A percentile compares a stretch with the other conserved stretches of the same genome.
Evolutionary conservation across 805 yeast genomes (phyloP).

Genomic region (Cyberlindnera maclurae): DNA sequence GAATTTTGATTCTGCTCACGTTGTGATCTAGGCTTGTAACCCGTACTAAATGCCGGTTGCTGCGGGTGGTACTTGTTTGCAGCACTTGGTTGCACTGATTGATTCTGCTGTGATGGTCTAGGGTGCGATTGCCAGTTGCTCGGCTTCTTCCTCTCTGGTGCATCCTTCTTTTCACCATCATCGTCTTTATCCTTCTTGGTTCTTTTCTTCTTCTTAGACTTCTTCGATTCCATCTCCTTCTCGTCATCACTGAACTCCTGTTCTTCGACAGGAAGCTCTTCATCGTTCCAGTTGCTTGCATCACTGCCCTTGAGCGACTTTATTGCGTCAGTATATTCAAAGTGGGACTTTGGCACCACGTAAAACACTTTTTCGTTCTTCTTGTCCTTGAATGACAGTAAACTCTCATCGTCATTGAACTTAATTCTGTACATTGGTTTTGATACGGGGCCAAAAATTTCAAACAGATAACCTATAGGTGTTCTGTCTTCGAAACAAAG

Average conservation of each 20-base stretch:
- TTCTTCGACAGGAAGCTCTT: conserved; percentile 87
- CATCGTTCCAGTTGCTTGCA: conserved; percentile 93
- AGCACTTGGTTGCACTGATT: neutral
- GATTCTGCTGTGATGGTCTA: neutral
- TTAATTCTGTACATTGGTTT: conserved; percentile 76
- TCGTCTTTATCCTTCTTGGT: conserved; percentile 18
- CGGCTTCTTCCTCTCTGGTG: conserved; percentile 1
- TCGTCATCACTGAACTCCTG: conserved; percentile 96
- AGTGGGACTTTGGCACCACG: conserved; percentile 76
- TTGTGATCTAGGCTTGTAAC: conserved; percentile 20
- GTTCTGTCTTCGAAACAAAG: conserved; percentile 69
- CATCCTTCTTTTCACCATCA: neutral
- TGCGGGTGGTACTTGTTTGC: neutral
- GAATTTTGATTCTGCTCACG: conserved; percentile 17
- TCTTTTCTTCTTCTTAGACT: conserved; percentile 38
- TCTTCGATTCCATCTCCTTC: conserved; percentile 66
- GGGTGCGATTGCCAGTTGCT: conserved; percentile 1
- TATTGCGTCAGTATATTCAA: conserved; percentile 67
- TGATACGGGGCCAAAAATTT: conserved; percentile 84
- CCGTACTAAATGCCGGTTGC: conserved; percentile 2
- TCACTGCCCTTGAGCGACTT: conserved; percentile 78
- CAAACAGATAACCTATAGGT: conserved; percentile 72
- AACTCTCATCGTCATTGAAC: conserved; percentile 45
- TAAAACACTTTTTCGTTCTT: conserved; percentile 59
- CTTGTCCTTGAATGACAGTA: conserved; percentile 36